These are phyloP conservation scores for Alternaria angustiovoidea DNA, from an alignment of 2,329 filamentous ascomycete genomes.

Conservation along the genomic window DNA sequence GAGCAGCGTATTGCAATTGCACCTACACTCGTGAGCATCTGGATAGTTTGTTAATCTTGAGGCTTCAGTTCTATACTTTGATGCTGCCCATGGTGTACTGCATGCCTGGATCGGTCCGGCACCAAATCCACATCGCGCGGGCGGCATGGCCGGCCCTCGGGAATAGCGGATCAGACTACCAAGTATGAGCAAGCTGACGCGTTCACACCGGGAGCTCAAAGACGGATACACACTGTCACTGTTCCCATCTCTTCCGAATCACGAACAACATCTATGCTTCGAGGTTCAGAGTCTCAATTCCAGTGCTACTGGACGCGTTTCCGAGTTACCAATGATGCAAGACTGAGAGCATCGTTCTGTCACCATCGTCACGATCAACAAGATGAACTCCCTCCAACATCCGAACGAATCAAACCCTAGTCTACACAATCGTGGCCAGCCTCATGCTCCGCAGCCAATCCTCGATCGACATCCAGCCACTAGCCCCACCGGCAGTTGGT, in stretches of 20 bases:
- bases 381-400: neutral
- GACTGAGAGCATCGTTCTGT: neutral
- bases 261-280: neutral
- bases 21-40: neutral
- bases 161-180: neutral
- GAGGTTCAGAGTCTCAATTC: neutral
- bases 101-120: neutral
- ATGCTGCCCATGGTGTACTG: neutral
- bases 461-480: neutral
- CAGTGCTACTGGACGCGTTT: too few relatives aligned
- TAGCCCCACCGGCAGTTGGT: neutral
- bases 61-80: neutral
- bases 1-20: too few relatives aligned
- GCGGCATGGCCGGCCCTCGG: neutral
- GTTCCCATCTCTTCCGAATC: neutral
- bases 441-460: neutral
- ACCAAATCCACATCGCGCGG: neutral
- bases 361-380: neutral
- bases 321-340: neutral
- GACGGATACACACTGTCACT: neutral
- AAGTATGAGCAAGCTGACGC: neutral
- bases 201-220: neutral
- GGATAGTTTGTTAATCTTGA: neutral
- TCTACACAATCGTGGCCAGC: neutral
- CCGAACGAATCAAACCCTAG: constrained; percentile 1